Evolutionary conservation across 2,329 filamentous ascomycete genomes (phyloP).

Genomic region (Ceratocystis cacaofunesta): DNA sequence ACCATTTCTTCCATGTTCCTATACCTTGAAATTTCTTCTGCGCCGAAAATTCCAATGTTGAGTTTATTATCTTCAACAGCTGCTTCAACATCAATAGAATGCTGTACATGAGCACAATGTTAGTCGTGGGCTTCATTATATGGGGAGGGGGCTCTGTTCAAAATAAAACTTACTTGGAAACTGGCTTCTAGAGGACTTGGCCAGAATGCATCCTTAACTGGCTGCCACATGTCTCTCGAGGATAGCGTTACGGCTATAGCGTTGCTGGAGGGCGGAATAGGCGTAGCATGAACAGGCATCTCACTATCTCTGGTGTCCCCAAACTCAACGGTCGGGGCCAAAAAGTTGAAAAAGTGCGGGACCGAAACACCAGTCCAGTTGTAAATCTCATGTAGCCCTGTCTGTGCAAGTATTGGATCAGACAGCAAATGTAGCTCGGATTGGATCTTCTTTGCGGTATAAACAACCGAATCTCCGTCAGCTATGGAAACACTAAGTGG

Average conservation of each 20-base stretch:
- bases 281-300: not conserved
- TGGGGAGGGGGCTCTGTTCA: too few relatives aligned
- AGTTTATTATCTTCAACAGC: slow-evolving; percentile 5
- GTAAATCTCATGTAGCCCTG: slow-evolving; percentile 8
- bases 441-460: slow-evolving; percentile 3
- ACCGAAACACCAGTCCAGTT: slow-evolving; percentile 4
- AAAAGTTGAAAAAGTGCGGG: slow-evolving; percentile 9
- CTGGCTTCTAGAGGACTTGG: not conserved
- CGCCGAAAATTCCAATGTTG: slow-evolving; percentile 12
- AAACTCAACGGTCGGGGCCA: not conserved
- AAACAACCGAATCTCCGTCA: not conserved
- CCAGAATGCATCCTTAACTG: not conserved
- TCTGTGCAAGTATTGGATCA: not conserved
- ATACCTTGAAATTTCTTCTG: not conserved
- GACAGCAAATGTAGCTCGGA: slow-evolving; percentile 1
- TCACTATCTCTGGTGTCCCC: not conserved
- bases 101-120: not conserved
- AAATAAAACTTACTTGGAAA: slow-evolving; percentile 6
- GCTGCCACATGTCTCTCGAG: not conserved
- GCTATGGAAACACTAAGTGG: slow-evolving; percentile 44
- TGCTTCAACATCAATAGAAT: slow-evolving; percentile 14
- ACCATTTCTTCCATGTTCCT: not conserved
- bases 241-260: not conserved
- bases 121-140: not conserved
- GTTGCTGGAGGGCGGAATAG: not conserved